A percentile compares a stretch with the other conserved stretches of the same genome.
phyloP scores from a whole-genome alignment of 345 rosid species.

The Eucalyptus sp. region DNA sequence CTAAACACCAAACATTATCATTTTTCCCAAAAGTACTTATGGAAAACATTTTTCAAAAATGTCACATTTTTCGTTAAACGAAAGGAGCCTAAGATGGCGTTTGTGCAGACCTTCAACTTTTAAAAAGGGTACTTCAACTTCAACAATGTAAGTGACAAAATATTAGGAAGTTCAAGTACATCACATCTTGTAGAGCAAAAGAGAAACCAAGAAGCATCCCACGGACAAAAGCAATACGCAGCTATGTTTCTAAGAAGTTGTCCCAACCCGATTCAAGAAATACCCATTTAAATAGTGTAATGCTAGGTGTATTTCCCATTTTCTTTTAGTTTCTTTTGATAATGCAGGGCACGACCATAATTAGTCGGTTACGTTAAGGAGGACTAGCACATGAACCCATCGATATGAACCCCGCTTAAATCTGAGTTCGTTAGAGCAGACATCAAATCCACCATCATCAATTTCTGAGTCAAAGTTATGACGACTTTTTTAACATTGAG shows the following conservation, averaged over 20 bases:
- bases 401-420: not conserved
- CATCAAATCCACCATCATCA: not conserved
- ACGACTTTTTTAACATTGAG: not conserved
- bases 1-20: too few relatives aligned
- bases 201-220: not conserved
- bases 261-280: not conserved
- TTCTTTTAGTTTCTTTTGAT: not conserved
- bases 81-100: not conserved
- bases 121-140: not conserved
- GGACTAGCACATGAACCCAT: not conserved
- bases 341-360: not conserved
- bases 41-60: too few relatives aligned
- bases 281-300: not conserved
- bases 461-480: not conserved
- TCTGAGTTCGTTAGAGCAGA: not conserved
- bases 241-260: not conserved
- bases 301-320: not conserved
- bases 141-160: not conserved
- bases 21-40: accelerated
- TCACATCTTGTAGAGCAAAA: not conserved
- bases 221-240: not conserved
- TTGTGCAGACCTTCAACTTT: not conserved
- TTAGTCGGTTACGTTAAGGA: not conserved
- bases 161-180: not conserved
- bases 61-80: too few relatives aligned